Percentiles rank a stretch among this genome's conserved stretches.
Evolutionary conservation across 228 moss, liverwort and hornwort genomes (phyloP).

Genomic region (Sphagnum magellanicum): DNA sequence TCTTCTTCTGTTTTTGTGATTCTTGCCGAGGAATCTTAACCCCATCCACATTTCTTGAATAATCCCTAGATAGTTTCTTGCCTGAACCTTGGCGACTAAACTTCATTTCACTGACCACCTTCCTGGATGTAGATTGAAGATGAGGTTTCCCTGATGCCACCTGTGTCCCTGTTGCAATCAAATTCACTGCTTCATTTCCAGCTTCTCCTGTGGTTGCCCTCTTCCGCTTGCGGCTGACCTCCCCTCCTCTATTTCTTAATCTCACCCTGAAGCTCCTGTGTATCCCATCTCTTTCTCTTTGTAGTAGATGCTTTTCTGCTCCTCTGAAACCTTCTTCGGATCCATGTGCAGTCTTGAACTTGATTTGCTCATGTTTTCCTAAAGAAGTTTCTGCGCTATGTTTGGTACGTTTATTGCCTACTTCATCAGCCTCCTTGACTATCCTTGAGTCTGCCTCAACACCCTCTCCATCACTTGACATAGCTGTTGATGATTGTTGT

Average conservation of each 20-base stretch:
- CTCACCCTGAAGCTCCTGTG: constrained; percentile 9
- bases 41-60: constrained; percentile 27
- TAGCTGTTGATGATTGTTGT: constrained; percentile 24
- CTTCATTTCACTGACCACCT: constrained; percentile 40
- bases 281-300: constrained; percentile 31
- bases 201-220: constrained; percentile 31
- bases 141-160: constrained; percentile 11
- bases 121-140: constrained; percentile 49
- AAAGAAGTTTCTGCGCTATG: constrained; percentile 56
- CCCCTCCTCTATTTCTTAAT: constrained; percentile 27
- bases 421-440: constrained; percentile 28
- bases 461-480: constrained; percentile 32
- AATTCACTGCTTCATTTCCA: constrained; percentile 23
- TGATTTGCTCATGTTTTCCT: constrained; percentile 71
- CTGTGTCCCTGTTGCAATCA: constrained; percentile 13
- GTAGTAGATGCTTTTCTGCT: constrained; percentile 17
- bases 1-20: constrained; percentile 55
- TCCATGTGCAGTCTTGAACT: constrained; percentile 58
- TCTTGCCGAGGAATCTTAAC: constrained; percentile 40
- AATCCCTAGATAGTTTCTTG: constrained; percentile 36
- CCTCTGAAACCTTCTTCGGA: constrained; percentile 31
- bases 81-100: constrained; percentile 49
- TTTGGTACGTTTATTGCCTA: constrained; percentile 46
- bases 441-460: constrained; percentile 17
- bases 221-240: constrained; percentile 57